Evolutionary conservation across 495 filamentous ascomycete species (phyloP).

Genomic region (Talaromyces wortmannii): DNA sequence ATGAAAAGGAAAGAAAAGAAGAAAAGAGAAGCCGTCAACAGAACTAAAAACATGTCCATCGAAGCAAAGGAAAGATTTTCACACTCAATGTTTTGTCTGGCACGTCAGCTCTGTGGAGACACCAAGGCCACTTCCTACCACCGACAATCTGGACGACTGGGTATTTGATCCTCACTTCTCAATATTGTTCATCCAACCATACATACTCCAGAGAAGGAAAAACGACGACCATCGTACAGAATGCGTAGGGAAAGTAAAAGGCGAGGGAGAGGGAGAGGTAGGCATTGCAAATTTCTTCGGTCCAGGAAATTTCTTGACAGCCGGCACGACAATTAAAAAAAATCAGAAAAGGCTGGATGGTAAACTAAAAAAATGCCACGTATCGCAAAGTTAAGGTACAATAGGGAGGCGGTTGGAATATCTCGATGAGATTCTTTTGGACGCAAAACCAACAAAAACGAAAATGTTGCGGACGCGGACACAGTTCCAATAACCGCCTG

Average conservation of each 20-base stretch:
- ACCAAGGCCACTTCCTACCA: background rate
- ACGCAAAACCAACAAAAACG: constrained; percentile 1
- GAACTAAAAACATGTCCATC: constrained; percentile 7
- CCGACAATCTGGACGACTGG: background rate
- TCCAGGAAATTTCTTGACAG: too few relatives aligned
- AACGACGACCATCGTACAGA: too few relatives aligned
- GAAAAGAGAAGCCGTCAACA: background rate
- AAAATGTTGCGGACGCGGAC: background rate
- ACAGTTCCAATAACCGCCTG: constrained; percentile 3
- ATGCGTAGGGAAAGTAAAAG: too few relatives aligned
- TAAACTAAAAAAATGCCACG: background rate
- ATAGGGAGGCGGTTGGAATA: background rate
- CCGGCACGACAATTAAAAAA: background rate
- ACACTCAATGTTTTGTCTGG: background rate
- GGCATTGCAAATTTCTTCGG: too few relatives aligned
- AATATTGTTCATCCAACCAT: too few relatives aligned
- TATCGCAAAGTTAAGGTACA: background rate
- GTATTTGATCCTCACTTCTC: too few relatives aligned
- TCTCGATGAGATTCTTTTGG: background rate
- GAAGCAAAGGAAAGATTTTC: constrained; percentile 3
- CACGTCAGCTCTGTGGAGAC: background rate
- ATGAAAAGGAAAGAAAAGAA: constrained; percentile 1
- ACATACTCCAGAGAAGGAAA: too few relatives aligned
- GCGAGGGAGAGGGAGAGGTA: too few relatives aligned
- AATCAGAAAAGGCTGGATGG: background rate